These are phyloP conservation scores for Paramecium bursaria DNA, from an alignment of 73 alveolate genomes.

Conservation along the genomic window DNA sequence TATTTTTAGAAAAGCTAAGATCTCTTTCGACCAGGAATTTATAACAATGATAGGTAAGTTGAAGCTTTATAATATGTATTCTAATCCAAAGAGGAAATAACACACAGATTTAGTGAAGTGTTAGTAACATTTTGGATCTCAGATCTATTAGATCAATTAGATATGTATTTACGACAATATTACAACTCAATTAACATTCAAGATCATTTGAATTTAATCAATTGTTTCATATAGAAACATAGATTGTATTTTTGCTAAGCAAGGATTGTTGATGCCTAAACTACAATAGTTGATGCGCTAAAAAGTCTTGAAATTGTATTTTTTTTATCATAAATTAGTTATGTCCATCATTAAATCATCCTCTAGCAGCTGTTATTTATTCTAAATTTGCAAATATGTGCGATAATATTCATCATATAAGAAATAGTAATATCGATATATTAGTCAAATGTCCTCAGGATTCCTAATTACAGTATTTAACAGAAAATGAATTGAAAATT, in stretches of 20 bases:
- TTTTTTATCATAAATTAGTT: not conserved
- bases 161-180: constrained; percentile 4
- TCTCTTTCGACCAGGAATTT: constrained; percentile 4
- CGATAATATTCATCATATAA: not conserved
- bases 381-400: not conserved
- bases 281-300: not conserved
- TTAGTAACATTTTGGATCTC: not conserved
- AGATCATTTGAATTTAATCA: constrained; percentile 13
- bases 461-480: not conserved
- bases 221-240: constrained; percentile 9
- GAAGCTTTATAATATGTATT: not conserved
- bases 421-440: constrained; percentile 14
- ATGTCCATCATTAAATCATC: constrained; percentile 48
- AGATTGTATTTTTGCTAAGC: not conserved
- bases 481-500: not conserved
- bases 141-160: constrained; percentile 3
- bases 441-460: constrained; percentile 5
- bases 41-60: not conserved
- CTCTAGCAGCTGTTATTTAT: constrained; percentile 21
- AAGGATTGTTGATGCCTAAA: not conserved
- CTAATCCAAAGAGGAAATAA: constrained; percentile 26
- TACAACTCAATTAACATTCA: not conserved
- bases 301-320: not conserved
- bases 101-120: constrained; percentile 17
- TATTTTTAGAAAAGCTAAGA: constrained; percentile 28